Evolutionary conservation across 1,284 basidiomycete species (phyloP).

Genomic region (Sanghuangporus sanghuang): DNA sequence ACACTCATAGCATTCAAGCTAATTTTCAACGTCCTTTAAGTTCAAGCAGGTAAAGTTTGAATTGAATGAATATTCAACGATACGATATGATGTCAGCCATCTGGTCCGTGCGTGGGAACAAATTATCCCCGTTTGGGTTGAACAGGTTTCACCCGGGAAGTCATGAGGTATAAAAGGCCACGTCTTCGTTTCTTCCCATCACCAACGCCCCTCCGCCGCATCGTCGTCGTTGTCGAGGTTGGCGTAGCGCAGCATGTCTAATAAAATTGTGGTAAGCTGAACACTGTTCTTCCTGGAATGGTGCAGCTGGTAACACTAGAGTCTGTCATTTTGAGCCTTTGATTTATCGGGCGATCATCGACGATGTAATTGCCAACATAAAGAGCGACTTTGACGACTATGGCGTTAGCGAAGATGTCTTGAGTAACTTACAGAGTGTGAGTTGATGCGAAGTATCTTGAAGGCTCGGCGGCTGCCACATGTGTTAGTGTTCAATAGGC

Average conservation of each 20-base stretch:
- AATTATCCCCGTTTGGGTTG: constrained; percentile 30
- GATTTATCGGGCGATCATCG: constrained; percentile 92
- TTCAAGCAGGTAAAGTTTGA: background rate
- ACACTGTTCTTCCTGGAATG: constrained; percentile 53
- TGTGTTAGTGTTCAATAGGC: background rate
- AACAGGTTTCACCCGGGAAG: constrained; percentile 31
- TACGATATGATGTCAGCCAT: background rate
- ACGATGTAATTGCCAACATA: constrained; percentile 89
- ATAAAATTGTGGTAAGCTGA: constrained; percentile 89
- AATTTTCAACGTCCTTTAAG: background rate
- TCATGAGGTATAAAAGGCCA: constrained; percentile 48
- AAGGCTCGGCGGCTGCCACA: background rate
- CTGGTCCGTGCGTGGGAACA: constrained; percentile 47
- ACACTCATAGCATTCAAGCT: background rate
- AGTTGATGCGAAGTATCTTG: constrained; percentile 30
- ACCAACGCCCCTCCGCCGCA: constrained; percentile 29
- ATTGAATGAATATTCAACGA: background rate
- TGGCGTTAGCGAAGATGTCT: constrained; percentile 88
- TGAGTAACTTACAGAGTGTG: constrained; percentile 85
- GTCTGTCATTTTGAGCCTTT: constrained; percentile 66
- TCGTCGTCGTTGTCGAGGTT: constrained; percentile 21
- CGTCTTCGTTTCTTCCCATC: constrained; percentile 25
- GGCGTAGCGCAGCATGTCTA: constrained; percentile 55
- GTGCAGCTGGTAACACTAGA: constrained; percentile 52
- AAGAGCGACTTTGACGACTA: constrained; percentile 96